Evolutionary conservation across 176 grass and related monocot genomes (phyloP), one percentile per base, ranked within the genome.

Genomic region (Triticum aestivum): DNA sequence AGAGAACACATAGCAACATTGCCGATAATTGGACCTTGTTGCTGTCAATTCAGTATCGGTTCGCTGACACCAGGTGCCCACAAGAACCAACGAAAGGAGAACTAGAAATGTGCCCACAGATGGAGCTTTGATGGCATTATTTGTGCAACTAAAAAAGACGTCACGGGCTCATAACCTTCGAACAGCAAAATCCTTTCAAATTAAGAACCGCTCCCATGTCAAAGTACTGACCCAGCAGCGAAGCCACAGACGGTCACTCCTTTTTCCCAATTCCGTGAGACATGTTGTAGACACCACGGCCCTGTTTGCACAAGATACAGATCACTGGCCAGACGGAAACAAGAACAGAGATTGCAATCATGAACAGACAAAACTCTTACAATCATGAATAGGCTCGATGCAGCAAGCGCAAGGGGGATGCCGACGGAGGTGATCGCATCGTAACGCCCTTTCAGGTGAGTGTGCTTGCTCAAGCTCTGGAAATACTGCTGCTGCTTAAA

Each of bases 231-330:
- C 20, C 33, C 23, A 26, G 27, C 74, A 83, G 54, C 51, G 51
- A 69, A n/a, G 11, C 27, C 3, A 21, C 4, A 3, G 51, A 71
- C 54, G 2, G 26, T 91, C 81, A 92, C 74, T 89, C 79, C 63
- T 94, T 91, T 73, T 94, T 94, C 8, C 87, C 87, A 32, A 83
- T 82, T 32, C 92, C 92, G 6, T 87, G 84, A 44, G 81, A 91
- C 89, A 91, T 91, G 65, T 91, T 89, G 78, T 87, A 94, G 61
- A 89, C 74, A 14, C 92, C 87, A 76, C 90, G 90, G 0, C 75
- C 90, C 93, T 90, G 79, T 78, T 77, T 9, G 58, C 4, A 3
- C 51, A 79, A 51, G 72, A 80, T 66, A 32, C 2, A 75, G 3
- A 26, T 64, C 17, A 88, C 4, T 8, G 29, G 17, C 44, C 4